Evolutionary conservation across 352 stramenopile species (phyloP).

Genomic region (Elongisporangium prolatum): DNA sequence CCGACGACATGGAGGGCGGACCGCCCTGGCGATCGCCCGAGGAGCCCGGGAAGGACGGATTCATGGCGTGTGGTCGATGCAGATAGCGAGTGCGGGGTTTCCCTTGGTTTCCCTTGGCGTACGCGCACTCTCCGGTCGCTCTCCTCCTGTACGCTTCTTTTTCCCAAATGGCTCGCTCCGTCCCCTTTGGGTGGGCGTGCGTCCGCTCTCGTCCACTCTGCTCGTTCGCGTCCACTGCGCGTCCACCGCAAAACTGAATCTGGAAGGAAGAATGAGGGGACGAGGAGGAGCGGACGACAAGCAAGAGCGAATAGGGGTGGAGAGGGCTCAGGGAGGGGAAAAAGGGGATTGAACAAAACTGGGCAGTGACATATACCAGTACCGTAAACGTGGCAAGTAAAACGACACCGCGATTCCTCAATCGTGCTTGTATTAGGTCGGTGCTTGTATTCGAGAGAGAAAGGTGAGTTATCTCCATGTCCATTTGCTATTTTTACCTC

Average conservation of each 20-base stretch:
- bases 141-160: conserved; percentile 12
- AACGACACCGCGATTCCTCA: neutral
- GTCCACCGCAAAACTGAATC: neutral
- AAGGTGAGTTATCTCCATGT: neutral
- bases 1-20: conserved; percentile 18
- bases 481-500: neutral
- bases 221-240: neutral
- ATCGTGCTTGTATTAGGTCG: neutral
- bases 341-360: neutral
- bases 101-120: neutral
- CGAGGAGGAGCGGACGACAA: conserved; percentile 1
- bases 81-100: neutral
- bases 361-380: neutral
- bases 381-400: neutral
- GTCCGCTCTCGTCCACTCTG: conserved; percentile 1
- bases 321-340: neutral
- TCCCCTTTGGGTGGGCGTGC: neutral
- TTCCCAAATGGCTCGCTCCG: conserved; percentile 15
- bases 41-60: conserved; percentile 71
- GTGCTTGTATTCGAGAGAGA: neutral
- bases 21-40: conserved; percentile 61
- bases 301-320: neutral
- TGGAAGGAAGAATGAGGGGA: conserved; percentile 1
- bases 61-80: conserved; percentile 34
- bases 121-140: conserved; percentile 5